phyloP scores from a whole-genome alignment of 2,329 filamentous ascomycete genomes.

The Tolypocladium amazonense region DNA sequence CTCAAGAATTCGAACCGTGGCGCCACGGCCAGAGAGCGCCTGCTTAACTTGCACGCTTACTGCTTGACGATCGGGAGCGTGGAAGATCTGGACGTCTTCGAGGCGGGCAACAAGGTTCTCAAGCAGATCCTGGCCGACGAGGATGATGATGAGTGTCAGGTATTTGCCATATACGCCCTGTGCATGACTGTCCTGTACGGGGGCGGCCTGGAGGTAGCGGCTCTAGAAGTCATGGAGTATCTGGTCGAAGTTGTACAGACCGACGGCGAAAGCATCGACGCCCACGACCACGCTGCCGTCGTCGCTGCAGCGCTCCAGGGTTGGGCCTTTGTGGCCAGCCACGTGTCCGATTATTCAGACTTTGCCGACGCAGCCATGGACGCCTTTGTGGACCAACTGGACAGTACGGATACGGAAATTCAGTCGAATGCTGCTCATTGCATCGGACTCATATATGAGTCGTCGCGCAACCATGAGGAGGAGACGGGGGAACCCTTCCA shows the following conservation, averaged over 20 bases:
- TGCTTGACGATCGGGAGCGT: constrained; percentile 57
- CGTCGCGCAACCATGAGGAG: constrained; percentile 39
- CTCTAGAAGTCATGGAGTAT: constrained; percentile 62
- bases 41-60: constrained; percentile 62
- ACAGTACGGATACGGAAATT: constrained; percentile 60
- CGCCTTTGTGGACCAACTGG: constrained; percentile 75
- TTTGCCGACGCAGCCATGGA: constrained; percentile 65
- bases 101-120: constrained; percentile 16
- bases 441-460: constrained; percentile 76
- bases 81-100: constrained; percentile 40
- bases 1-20: constrained; percentile 61
- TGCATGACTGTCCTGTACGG: constrained; percentile 65
- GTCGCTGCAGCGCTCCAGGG: constrained; percentile 66
- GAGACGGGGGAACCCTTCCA: constrained; percentile 37
- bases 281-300: constrained; percentile 57
- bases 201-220: constrained; percentile 57
- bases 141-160: constrained; percentile 51
- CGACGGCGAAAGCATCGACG: constrained; percentile 63
- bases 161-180: constrained; percentile 68
- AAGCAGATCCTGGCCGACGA: constrained; percentile 32
- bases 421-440: constrained; percentile 70
- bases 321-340: constrained; percentile 72
- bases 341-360: constrained; percentile 63
- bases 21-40: constrained; percentile 55
- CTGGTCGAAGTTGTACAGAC: constrained; percentile 69